Evolutionary conservation across 192 early-diverging fungal species (phyloP), one percentile per base, ranked within the genome.

Genomic region (Umbelopsis vinacea): DNA sequence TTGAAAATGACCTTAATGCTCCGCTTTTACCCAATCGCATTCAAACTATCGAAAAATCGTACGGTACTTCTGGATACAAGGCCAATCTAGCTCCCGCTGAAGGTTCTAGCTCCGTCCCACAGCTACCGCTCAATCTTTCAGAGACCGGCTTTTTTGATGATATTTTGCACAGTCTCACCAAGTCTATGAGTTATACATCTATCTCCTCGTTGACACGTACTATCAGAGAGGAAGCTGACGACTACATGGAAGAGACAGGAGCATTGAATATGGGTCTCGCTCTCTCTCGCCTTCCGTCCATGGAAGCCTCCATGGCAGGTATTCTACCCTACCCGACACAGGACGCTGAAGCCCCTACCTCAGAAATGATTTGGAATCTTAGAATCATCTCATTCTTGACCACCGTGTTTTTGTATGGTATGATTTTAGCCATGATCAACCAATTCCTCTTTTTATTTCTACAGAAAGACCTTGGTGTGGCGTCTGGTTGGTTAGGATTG

Each of bases 391-490:
- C 57, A 17, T 72, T 72, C 29, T 38, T 72, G 46, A 23, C 60
- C 21, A 66, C 71, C 0, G 60, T 60, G n/a, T 52, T 72, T 14
- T 43, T 72, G 22, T 47, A 66, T 12, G 71, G 71, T 38, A 35
- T 72, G 19, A 24, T 43, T 21, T 38, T 72, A 45, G 57, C 71
- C 19, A 72, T 72, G 57, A 72, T 72, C 46, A 60, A 66, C 29
- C 57, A 72, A 38, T 72, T 72, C 43, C 24, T 72, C 21, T 72
- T 72, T 29, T 52, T 72, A 8, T 72, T 72, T 29, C 45, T 50
- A n/a, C 26, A 45, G 2, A 45, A 45, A 4, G 71, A 72, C 9
- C 33, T 72, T 2, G 38, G 60, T 6, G 47, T 66, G 5, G 38
- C 71, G 10, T 57, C 71, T 1, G 48, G 57, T 48, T 72, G 71